Base-by-base conservation (phyloP, 169 alveolate genomes). In the Eimeria sp. region DNA sequence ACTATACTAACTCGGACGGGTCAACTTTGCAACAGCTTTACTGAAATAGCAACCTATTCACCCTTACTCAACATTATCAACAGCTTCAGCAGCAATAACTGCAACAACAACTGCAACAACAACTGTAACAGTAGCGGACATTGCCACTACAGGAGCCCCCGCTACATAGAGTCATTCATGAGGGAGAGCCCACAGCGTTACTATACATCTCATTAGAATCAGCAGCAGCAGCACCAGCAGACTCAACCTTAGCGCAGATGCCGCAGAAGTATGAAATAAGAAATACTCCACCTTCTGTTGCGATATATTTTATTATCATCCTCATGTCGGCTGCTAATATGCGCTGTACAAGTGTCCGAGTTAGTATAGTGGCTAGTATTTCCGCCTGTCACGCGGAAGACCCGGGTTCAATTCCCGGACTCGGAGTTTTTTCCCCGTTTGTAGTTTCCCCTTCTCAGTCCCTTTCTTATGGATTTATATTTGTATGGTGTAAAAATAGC, bases 351-450 rank as follows among this genome's bases (percentile, higher is more conserved):
- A 16, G 1, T 16, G 95, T 98, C 99, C 98, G 98, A 97, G 98
- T 96, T 98, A 97, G 99, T 98, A 97, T 98, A 98, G 99, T 97
- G 98, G 99, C 96, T 97, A 98, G 99, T 97, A 98, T 98, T 95
- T 97, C 98, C 98, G 99, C 98, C 99, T 98, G 98, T 98, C 99
- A 97, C 98, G 98, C 99, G 98, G 98, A 97, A 96, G 99, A 98
- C 99, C 99, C 98, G 98, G 98, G 99, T 97, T 98, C 98, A 97
- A 98, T 97, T 97, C 99, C 98, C 98, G 98, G 99, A 96, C 98
- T 96, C 97, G 98, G 99, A 98, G 98, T 54, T 54, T 54, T 54
- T 3, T 0, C 18, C 2, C 63, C 18, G 11, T 54, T 54, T 16
- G 40, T 34, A n/a, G n/a, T 54, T 54, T 54, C 4, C 18, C 63